These are phyloP conservation scores for Fusarium brachygibbosum DNA, from an alignment of 2,329 filamentous ascomycete genomes.

Conservation along the genomic window DNA sequence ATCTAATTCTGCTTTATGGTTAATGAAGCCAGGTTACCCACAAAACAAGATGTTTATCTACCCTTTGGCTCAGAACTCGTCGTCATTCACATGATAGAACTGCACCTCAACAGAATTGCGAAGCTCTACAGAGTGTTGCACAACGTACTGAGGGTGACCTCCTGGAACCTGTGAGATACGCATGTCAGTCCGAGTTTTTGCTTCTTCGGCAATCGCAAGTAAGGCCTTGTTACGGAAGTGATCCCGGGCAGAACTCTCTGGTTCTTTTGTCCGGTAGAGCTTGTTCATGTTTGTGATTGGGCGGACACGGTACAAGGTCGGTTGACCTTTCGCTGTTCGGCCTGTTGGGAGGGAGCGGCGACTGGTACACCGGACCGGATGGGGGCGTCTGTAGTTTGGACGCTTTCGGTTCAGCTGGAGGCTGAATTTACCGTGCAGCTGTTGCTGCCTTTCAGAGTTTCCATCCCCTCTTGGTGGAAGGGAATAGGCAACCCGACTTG, in stretches of 20 bases:
- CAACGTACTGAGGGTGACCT: neutral
- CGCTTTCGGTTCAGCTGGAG: neutral
- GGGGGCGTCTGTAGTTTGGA: constrained; percentile 4
- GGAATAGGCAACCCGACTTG: neutral
- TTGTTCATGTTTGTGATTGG: neutral
- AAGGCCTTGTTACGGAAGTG: neutral
- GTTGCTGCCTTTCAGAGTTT: neutral
- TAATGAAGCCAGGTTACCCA: neutral
- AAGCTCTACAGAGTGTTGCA: neutral
- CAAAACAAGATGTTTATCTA: neutral
- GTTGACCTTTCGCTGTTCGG: neutral
- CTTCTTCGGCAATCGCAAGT: neutral
- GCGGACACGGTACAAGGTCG: neutral
- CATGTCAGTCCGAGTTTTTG: neutral
- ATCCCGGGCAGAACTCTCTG: neutral
- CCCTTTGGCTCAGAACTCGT: neutral
- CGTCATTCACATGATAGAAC: constrained; percentile 2
- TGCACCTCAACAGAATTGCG: neutral
- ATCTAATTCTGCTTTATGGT: neutral
- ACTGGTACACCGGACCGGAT: neutral
- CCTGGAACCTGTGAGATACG: neutral
- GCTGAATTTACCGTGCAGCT: neutral
- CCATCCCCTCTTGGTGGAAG: neutral
- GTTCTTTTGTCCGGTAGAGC: neutral
- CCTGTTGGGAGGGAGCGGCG: neutral